phyloP scores from a whole-genome alignment of 768 basidiomycete species.

The Russula brevipes region DNA sequence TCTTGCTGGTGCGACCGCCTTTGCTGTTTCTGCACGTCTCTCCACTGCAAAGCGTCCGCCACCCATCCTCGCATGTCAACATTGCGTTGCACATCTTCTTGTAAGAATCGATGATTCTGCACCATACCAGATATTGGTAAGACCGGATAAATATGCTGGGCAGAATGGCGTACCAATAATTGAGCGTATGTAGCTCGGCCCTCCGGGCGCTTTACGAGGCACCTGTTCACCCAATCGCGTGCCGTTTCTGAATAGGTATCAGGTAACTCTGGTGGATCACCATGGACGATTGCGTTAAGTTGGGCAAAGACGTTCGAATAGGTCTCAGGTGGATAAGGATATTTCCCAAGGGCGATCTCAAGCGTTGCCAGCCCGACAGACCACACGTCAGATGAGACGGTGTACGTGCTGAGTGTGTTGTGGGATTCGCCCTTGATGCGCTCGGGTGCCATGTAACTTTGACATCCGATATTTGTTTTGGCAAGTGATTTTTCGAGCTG shows the following conservation, averaged over 20 bases:
- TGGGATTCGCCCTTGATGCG: conserved; percentile 93
- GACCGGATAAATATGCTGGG: neutral
- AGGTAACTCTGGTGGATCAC: conserved; percentile 85
- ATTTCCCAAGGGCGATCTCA: conserved; percentile 83
- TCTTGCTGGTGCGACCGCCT: conserved; percentile 12
- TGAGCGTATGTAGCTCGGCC: conserved; percentile 78
- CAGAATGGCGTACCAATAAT: conserved; percentile 47
- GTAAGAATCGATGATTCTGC: conserved; percentile 77
- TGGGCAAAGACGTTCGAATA: conserved; percentile 98
- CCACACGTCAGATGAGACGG: conserved; percentile 97
- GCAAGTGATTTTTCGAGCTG: conserved; percentile 95
- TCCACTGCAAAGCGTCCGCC: conserved; percentile 39
- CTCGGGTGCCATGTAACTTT: conserved; percentile 98
- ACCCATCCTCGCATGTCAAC: conserved; percentile 91
- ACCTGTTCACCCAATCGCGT: conserved; percentile 75
- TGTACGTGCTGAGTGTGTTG: conserved; percentile 82
- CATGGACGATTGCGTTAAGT: conserved; percentile 92
- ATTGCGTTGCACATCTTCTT: conserved; percentile 48
- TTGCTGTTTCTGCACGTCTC: conserved; percentile 25
- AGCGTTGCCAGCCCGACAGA: conserved; percentile 91
- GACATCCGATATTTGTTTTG: conserved; percentile 98
- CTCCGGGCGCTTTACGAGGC: conserved; percentile 77
- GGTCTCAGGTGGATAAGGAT: conserved; percentile 97
- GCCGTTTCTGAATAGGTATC: conserved; percentile 62
- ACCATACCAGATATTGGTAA: neutral